phyloP scores from a whole-genome alignment of 805 yeast species.

The Dipodascopsis tothii region DNA sequence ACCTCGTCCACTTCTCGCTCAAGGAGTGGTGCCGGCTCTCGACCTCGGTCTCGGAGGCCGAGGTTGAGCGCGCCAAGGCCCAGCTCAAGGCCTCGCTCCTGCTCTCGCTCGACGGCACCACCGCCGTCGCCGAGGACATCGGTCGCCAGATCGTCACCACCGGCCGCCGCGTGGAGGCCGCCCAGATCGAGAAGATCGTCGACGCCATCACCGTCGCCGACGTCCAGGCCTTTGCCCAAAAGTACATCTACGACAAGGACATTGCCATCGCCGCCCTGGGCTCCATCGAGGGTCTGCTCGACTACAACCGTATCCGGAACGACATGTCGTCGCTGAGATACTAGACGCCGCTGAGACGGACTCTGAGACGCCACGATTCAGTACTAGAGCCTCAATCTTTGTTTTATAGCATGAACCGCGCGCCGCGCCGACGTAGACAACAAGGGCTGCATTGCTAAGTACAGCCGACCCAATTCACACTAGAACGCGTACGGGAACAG shows the following conservation, averaged over 20 bases:
- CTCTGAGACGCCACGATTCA: too few relatives aligned
- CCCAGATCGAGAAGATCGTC: conserved; percentile 66
- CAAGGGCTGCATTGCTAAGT: too few relatives aligned
- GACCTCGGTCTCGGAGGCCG: conserved; percentile 71
- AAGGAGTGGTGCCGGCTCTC: conserved; percentile 86
- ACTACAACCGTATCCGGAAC: conserved; percentile 52
- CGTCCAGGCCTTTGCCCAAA: conserved; percentile 81
- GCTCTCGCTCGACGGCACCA: conserved; percentile 84
- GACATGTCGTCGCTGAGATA: conserved; percentile 31
- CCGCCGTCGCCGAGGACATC: conserved; percentile 94
- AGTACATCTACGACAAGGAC: conserved; percentile 67
- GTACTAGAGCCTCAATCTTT: too few relatives aligned
- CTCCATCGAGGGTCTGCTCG: conserved; percentile 62
- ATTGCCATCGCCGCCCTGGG: conserved; percentile 91
- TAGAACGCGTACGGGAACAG: background rate
- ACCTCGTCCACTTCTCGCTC: conserved; percentile 64
- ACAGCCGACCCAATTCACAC: too few relatives aligned
- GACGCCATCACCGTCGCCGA: conserved; percentile 71
- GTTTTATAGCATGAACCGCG: too few relatives aligned
- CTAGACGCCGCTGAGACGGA: too few relatives aligned
- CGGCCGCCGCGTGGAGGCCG: conserved; percentile 68
- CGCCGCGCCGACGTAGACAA: too few relatives aligned
- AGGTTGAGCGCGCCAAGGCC: conserved; percentile 89
- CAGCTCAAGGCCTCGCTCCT: conserved; percentile 88
- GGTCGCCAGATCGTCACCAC: conserved; percentile 96